Evolutionary conservation across 768 basidiomycete species (phyloP).

Genomic region (Amanita brunnescens): DNA sequence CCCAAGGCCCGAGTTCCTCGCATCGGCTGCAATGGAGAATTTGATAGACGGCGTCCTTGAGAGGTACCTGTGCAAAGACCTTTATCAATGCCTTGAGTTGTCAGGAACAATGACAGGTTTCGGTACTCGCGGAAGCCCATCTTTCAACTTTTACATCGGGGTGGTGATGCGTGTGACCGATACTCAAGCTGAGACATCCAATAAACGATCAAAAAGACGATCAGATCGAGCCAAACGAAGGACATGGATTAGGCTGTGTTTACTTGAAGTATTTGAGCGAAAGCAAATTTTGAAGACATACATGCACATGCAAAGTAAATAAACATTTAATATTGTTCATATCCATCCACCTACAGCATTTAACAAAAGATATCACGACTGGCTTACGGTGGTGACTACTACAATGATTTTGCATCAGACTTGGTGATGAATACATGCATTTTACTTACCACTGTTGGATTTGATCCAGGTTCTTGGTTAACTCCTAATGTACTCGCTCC

Average conservation of each 20-base stretch:
- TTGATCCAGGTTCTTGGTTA: background rate
- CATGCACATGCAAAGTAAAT: background rate
- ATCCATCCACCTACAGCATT: background rate
- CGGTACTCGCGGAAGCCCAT: too few relatives aligned
- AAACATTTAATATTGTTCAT: background rate
- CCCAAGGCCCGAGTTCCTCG: too few relatives aligned
- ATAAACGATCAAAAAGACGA: background rate
- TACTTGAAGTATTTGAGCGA: background rate
- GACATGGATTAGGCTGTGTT: background rate
- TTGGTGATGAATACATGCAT: background rate
- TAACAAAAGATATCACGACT: background rate
- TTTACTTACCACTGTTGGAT: background rate
- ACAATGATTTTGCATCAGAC: background rate
- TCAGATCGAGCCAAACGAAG: background rate
- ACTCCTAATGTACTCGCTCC: too few relatives aligned
- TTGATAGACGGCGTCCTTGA: too few relatives aligned
- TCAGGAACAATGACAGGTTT: too few relatives aligned
- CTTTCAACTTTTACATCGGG: background rate
- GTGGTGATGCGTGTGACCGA: background rate
- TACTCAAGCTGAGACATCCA: background rate
- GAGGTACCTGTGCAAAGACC: too few relatives aligned
- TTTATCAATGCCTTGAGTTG: too few relatives aligned
- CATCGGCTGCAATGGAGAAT: too few relatives aligned
- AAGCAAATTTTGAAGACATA: background rate
- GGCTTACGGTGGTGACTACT: background rate